A percentile compares a stretch with the other conserved stretches of the same genome.
Evolutionary conservation across 2,329 filamentous ascomycete genomes (phyloP).

Genomic region (Colletotrichum spinosum): DNA sequence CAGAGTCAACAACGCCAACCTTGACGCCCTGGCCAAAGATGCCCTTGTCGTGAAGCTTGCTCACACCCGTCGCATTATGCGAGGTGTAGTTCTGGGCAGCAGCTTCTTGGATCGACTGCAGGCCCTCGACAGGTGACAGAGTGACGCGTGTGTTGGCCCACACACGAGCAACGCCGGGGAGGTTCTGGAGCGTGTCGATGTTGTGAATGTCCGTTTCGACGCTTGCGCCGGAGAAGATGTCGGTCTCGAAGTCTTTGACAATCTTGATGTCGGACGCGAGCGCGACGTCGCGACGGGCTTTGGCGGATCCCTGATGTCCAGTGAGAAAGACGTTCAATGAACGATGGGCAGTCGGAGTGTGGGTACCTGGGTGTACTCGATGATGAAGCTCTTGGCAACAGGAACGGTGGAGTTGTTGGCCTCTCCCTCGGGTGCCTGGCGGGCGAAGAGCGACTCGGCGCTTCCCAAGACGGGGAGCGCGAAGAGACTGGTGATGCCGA

Average conservation of each 20-base stretch:
- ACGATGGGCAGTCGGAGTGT: fast-evolving
- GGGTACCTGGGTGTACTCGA: constrained; percentile 33
- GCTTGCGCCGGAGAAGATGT: constrained; percentile 50
- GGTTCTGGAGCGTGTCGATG: constrained; percentile 45
- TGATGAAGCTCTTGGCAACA: constrained; percentile 36
- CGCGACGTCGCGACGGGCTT: constrained; percentile 30
- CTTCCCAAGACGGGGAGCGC: constrained; percentile 21
- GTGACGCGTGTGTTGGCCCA: constrained; percentile 43
- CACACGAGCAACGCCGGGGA: constrained; percentile 51
- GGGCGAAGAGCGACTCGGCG: background rate
- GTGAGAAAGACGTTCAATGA: background rate
- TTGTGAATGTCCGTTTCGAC: constrained; percentile 48
- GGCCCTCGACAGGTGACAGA: constrained; percentile 13
- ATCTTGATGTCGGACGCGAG: constrained; percentile 26
- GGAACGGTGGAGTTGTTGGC: constrained; percentile 23
- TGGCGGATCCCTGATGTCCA: constrained; percentile 8
- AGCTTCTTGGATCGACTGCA: constrained; percentile 10
- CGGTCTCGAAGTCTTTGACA: constrained; percentile 35
- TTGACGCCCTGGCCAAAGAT: constrained; percentile 52
- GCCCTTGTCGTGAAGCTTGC: constrained; percentile 50
- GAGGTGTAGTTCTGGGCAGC: constrained; percentile 47
- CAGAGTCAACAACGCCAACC: constrained; percentile 53
- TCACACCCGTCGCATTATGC: constrained; percentile 53
- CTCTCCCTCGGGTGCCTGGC: constrained; percentile 18
- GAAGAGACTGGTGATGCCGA: constrained; percentile 12